These are phyloP conservation scores for Claviceps pazoutovae DNA, from an alignment of 2,329 filamentous ascomycete genomes.

Conservation along the genomic window DNA sequence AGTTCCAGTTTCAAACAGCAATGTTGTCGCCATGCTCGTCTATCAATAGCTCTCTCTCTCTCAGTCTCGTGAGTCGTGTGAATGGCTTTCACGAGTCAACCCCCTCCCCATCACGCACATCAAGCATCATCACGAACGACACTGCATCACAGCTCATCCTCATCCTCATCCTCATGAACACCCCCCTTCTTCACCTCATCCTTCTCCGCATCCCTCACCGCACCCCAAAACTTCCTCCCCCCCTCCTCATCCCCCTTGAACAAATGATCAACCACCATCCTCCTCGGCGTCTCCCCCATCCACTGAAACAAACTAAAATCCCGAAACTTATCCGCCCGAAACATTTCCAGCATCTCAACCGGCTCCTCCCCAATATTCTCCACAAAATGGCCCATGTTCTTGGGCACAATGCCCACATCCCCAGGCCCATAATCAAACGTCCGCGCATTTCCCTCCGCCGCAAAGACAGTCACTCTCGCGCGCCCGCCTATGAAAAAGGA, in stretches of 20 bases:
- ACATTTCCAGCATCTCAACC: constrained; percentile 63
- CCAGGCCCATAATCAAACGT: constrained; percentile 66
- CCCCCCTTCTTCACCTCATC: constrained; percentile 27
- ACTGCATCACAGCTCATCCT: too few species aligned
- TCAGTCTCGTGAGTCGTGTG: too few species aligned
- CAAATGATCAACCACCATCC: constrained; percentile 51
- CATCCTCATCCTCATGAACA: too few species aligned
- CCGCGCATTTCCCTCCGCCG: constrained; percentile 50
- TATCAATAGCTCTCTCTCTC: too few species aligned
- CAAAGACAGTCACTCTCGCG: constrained; percentile 63
- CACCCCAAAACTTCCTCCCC: constrained; percentile 47
- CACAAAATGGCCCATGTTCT: constrained; percentile 69
- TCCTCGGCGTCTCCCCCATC: constrained; percentile 57
- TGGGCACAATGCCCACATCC: constrained; percentile 64
- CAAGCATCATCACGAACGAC: too few species aligned
- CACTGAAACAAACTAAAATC: constrained; percentile 65
- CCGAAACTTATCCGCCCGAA: constrained; percentile 55
- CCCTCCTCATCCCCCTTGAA: constrained; percentile 48
- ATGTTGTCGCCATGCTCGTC: too few species aligned
- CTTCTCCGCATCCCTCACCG: constrained; percentile 48
- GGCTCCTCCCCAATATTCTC: constrained; percentile 70
- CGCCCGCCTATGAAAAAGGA: constrained; percentile 62
- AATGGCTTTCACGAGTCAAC: too few species aligned
- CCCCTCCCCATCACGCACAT: too few species aligned
- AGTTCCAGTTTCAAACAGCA: too few species aligned